Base-by-base conservation (phyloP, 495 filamentous ascomycete species). In the Tetracladium setigerum region DNA sequence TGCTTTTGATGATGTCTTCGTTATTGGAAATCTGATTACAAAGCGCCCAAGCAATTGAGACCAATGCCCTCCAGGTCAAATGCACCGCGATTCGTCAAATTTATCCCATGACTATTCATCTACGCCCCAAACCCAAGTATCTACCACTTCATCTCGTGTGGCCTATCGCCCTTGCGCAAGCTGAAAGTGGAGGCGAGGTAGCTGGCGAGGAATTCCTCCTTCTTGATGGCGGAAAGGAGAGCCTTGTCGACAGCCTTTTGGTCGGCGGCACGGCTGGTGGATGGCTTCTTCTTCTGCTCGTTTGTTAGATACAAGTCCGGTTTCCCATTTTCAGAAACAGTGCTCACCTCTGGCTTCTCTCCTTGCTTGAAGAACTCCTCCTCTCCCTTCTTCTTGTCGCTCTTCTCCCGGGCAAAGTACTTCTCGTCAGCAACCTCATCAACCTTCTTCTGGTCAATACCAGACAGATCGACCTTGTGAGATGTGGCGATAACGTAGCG, bases 341-440 rank as follows among this genome's bases (percentile, higher is more conserved):
- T 11, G 41, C 86, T 58, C 76, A 97, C 91, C 89, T 96, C 77
- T 61, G 84, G 74, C 79, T 92, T 94, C 80, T 95, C 87, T 63
- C 89, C 90, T 76, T 95, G 87, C 75, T 89, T 86, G 80, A 96
- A 97, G 82, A 99, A 97, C 64, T 94, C 87, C 72, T 96, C 92
- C 70, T 89, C 83, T 68, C 84, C 83, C 61, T 78, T 82, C 83
- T 95, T 95, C 68, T 94, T 79, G 68, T 80, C 76, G 63, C 78
- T 73, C 82, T 95, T 95, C 67, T 96, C 92, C 62, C 84, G 83
- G 62, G 86, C 82, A 81, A 97, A 99, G 82, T 97, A 99, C 64
- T 84, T 87, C 55, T 83, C 77, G 58, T 74, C 68, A 53, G 82
- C 71, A 58, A 90, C 77, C 79, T 95, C 91, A 67, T 95, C 84